phyloP scores from a whole-genome alignment of 768 basidiomycete genomes.

The Leucocoprinus sp. region DNA sequence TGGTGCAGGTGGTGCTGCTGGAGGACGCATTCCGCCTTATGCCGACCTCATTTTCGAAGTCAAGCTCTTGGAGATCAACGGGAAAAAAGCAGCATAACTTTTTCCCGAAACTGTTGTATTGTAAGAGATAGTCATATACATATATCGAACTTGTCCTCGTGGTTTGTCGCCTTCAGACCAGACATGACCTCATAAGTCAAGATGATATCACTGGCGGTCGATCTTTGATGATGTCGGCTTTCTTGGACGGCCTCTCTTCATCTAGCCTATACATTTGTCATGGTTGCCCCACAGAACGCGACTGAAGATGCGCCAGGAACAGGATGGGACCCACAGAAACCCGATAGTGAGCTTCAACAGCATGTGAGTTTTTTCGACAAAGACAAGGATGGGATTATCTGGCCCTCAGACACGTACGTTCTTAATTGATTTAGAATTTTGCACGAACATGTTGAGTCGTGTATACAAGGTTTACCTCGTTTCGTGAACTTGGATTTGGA shows the following conservation, averaged over 20 bases:
- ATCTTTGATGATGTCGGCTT: too few species aligned
- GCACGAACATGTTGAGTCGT: too few species aligned
- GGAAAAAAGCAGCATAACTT: conserved; percentile 6
- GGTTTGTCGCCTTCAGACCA: too few species aligned
- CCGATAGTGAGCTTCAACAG: neutral
- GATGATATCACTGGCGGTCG: too few species aligned
- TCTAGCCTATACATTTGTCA: neutral
- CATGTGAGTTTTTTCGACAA: conserved; percentile 2
- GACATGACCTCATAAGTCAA: too few species aligned
- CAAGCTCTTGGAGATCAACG: conserved; percentile 66
- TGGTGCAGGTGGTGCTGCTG: conserved; percentile 66
- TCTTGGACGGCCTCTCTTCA: neutral
- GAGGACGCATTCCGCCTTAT: conserved; percentile 64
- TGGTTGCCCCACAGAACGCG: neutral
- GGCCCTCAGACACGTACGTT: neutral
- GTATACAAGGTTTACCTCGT: neutral
- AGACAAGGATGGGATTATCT: conserved; percentile 4
- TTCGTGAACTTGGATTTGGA: neutral
- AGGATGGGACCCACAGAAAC: neutral
- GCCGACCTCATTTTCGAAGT: conserved; percentile 75
- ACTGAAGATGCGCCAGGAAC: neutral
- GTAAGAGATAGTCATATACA: too few species aligned
- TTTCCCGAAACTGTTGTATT: too few species aligned
- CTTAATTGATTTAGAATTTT: too few species aligned
- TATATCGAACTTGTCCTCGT: too few species aligned